Percentiles rank a stretch among this genome's conserved stretches.
These are phyloP conservation scores for Syzygium aqueum DNA, from an alignment of 345 rosid species.

Conservation along the genomic window DNA sequence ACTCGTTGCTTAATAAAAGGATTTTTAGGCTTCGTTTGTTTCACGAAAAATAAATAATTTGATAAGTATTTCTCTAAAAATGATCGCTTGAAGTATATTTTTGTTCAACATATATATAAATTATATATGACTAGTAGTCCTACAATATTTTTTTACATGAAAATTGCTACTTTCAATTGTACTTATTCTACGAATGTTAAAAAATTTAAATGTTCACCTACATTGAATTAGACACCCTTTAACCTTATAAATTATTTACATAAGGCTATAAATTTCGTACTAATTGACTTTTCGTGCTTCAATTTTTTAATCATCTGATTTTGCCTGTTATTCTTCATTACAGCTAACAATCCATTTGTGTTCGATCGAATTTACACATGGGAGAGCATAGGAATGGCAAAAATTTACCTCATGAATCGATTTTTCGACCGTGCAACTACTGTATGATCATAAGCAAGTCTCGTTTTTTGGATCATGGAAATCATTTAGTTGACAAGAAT, in stretches of 20 bases:
- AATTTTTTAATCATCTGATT: not conserved
- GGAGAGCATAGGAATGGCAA: not conserved
- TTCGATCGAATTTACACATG: not conserved
- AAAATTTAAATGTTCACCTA: not conserved
- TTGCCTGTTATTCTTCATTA: not conserved
- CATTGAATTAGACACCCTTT: not conserved
- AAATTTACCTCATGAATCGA: not conserved
- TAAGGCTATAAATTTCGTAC: not conserved
- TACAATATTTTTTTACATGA: not conserved
- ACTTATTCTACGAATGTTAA: not conserved
- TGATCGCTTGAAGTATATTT: not conserved
- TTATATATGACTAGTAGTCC: not conserved
- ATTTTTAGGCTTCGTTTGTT: no score
- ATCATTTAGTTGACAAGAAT: not conserved
- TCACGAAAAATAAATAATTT: no score
- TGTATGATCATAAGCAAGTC: not conserved
- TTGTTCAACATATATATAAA: not conserved
- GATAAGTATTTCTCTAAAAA: no score
- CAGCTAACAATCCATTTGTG: rapidly evolving
- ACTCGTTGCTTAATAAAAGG: no score
- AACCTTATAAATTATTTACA: not conserved
- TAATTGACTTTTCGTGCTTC: not conserved
- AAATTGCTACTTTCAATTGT: not conserved
- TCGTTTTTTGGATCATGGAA: not conserved
- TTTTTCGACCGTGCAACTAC: not conserved